A percentile compares a stretch with the other conserved stretches of the same genome.
Conservation (phyloP, 2,329 filamentous ascomycete genomes). For the Ophiostoma angusticollis region DNA sequence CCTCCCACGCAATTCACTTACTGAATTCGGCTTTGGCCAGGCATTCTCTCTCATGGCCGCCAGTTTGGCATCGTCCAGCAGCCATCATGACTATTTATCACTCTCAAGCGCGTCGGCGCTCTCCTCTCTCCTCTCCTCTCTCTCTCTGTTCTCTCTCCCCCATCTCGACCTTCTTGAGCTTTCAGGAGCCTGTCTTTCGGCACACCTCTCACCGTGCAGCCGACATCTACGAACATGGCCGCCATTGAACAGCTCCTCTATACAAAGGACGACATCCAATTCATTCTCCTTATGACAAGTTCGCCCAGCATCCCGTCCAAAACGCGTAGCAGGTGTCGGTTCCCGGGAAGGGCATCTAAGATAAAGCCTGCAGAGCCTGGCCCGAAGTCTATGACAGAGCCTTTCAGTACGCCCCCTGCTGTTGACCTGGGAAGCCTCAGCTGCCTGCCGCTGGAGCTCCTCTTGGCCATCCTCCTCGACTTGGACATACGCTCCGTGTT, state of each 20-base stretch:
- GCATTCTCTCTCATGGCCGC: too few species aligned
- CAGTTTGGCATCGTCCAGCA: too few species aligned
- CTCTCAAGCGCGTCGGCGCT: too few species aligned
- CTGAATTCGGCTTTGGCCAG: too few species aligned
- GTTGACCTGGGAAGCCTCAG: neutral
- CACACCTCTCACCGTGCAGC: too few species aligned
- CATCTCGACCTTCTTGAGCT: neutral
- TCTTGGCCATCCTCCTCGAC: neutral
- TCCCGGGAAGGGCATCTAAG: too few species aligned
- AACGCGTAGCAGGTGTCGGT: neutral
- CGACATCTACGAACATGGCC: neutral
- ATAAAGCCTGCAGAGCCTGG: neutral
- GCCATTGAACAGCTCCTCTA: neutral
- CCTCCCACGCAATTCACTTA: too few species aligned
- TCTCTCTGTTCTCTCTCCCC: too few species aligned
- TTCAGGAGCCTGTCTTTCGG: neutral
- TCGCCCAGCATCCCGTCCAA: too few species aligned
- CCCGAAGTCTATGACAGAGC: neutral
- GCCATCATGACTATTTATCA: too few species aligned
- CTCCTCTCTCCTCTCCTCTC: too few species aligned
- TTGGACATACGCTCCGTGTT: conserved; percentile 5
- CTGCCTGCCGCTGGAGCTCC: conserved; percentile 3
- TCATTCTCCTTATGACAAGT: neutral
- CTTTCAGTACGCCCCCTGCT: neutral
- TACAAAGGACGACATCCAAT: neutral